Percentiles rank a stretch among this genome's conserved stretches.
These are phyloP conservation scores for Fusarium transvaalense DNA, from an alignment of 2,329 filamentous ascomycete genomes.

Conservation along the genomic window DNA sequence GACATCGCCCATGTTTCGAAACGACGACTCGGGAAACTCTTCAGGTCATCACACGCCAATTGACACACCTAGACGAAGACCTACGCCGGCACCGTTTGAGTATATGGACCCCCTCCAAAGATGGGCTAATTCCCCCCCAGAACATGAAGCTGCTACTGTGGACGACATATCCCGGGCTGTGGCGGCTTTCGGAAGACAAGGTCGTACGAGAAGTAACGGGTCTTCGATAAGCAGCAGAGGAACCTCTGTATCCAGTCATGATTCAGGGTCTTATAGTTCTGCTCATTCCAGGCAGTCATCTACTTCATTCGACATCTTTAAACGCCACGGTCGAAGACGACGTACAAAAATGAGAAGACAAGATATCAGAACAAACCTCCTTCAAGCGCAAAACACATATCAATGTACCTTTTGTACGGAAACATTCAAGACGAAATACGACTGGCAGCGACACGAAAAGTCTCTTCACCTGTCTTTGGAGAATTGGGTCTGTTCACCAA, in stretches of 20 bases:
- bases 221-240: slow-evolving; percentile 52
- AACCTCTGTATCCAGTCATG: slow-evolving; percentile 32
- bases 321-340: slow-evolving; percentile 28
- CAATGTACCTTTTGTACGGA: slow-evolving; percentile 63
- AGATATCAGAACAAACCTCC: slow-evolving; percentile 29
- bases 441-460: slow-evolving; percentile 66
- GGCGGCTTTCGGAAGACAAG: slow-evolving; percentile 52
- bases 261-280: slow-evolving; percentile 36
- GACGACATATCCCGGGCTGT: slow-evolving; percentile 51
- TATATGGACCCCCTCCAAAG: slow-evolving; percentile 49
- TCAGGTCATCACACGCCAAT: slow-evolving; percentile 55
- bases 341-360: slow-evolving; percentile 28
- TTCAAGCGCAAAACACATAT: slow-evolving; percentile 44
- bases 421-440: slow-evolving; percentile 59
- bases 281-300: slow-evolving; percentile 32
- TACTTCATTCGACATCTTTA: slow-evolving; percentile 31
- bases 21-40: slow-evolving; percentile 33
- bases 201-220: slow-evolving; percentile 51
- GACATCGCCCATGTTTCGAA: slow-evolving; percentile 36
- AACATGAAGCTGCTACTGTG: slow-evolving; percentile 52
- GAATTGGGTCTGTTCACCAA: slow-evolving; percentile 60
- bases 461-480: slow-evolving; percentile 60
- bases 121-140: slow-evolving; percentile 52
- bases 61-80: slow-evolving; percentile 64
- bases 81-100: slow-evolving; percentile 53